Base-by-base conservation (phyloP, 78 protist species). In the Pigoraptor vietnamica region DNA sequence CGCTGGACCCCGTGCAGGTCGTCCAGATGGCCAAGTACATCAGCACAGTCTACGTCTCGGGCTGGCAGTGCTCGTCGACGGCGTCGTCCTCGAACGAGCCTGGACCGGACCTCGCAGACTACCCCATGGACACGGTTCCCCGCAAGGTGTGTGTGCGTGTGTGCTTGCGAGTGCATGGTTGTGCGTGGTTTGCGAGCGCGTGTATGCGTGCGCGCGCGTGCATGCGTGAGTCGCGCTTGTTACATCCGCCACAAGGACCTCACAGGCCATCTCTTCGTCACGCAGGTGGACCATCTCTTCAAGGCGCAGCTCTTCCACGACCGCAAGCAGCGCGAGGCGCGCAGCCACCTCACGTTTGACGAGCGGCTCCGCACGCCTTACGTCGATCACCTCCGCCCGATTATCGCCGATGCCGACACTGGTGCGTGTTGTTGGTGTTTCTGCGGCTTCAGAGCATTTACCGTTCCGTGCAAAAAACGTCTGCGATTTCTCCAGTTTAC, bases 341-440 rank as follows among this genome's bases (percentile, higher is more conserved):
- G 94, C 24, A 0, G 84, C 29, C 36, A 87, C 55, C 38, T 91
- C 92, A 38, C 91, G 39, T 23, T 2, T 23, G 95, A 91, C 24
- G 40, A 91, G 90, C 38, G 88, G 24, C 0, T 86, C 48, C 33
- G 40, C n/a, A 93, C 91, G 34, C 93, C 94, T n/a, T 37, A 0
- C 38, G 24, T 35, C 92, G 98, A 96, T 90, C 92, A 88, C 92
- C n/a, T 95, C 82, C 89, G 92, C 38, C 98, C 99, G 40, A 97
- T 98, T 93, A 94, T 98, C 86, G 98, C 99, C 37, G 99, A 98
- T 88, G 99, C 97, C 55, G 99, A 98, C 95, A 97, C 99, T 19
- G 99, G 99, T 86, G 67, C 67, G 67, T 48, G 67, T 48, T 48
- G 67, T 48, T 48, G 14, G 6, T 48, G 67, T 14, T 48, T 48